These are phyloP conservation scores for Candida railenensis DNA, from an alignment of 805 yeast species.

Conservation along the genomic window DNA sequence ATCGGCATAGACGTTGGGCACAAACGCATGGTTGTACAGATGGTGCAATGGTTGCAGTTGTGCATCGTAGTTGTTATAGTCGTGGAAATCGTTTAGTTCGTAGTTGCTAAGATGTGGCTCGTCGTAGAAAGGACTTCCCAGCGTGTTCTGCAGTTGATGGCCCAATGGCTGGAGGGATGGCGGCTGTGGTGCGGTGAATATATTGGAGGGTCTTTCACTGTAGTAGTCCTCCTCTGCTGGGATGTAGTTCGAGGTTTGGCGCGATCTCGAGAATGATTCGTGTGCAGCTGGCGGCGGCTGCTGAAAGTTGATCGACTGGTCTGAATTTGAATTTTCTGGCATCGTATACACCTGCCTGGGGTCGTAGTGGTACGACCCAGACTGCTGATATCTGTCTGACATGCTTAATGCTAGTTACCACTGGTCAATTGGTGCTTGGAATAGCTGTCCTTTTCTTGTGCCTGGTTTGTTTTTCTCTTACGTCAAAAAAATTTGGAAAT, in stretches of 20 bases:
- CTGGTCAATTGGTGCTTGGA: neutral
- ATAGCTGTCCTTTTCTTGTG: neutral
- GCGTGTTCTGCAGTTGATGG: constrained; percentile 17
- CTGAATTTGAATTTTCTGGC: neutral
- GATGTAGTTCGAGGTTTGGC: constrained; percentile 23
- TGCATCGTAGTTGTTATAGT: constrained; percentile 10
- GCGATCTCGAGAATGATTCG: constrained; percentile 10
- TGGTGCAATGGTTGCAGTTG: constrained; percentile 7
- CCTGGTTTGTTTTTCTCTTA: neutral
- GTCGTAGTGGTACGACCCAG: neutral
- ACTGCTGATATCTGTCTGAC: neutral
- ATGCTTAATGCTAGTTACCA: neutral
- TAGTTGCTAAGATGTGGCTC: constrained; percentile 13
- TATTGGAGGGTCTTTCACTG: constrained; percentile 21
- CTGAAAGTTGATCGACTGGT: constrained; percentile 17
- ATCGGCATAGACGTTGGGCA: constrained; percentile 41
- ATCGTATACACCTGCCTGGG: neutral
- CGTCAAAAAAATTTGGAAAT: neutral
- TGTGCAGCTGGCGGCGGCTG: constrained; percentile 26
- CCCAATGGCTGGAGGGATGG: constrained; percentile 7
- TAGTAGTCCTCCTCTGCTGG: constrained; percentile 15
- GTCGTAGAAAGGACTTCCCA: constrained; percentile 8
- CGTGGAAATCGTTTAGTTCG: constrained; percentile 23
- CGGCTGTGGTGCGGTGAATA: constrained; percentile 23
- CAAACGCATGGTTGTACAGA: constrained; percentile 38